phyloP scores from a whole-genome alignment of 1,284 basidiomycete species.

The Leucoagaricus sp. region DNA sequence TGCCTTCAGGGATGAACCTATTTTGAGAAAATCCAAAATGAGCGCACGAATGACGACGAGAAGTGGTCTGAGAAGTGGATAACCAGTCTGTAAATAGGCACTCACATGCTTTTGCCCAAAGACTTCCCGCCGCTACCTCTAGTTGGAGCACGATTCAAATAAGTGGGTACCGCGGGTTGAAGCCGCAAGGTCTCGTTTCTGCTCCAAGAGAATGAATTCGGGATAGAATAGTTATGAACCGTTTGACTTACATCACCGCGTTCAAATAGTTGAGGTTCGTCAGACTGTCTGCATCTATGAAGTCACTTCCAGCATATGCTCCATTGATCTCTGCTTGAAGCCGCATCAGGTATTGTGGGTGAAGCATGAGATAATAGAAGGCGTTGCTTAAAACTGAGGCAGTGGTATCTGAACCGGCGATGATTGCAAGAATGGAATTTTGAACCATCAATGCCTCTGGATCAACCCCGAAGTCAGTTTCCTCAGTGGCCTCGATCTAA shows the following conservation, averaged over 20 bases:
- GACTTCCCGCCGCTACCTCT: slow-evolving; percentile 36
- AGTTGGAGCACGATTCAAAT: slow-evolving; percentile 49
- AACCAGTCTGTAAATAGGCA: too few species aligned
- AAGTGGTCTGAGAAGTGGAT: too few species aligned
- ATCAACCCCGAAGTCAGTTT: slow-evolving; percentile 33
- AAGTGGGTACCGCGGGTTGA: slow-evolving; percentile 51
- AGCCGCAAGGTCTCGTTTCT: slow-evolving; percentile 64
- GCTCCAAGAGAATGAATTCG: slow-evolving; percentile 6
- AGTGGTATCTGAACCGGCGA: slow-evolving; percentile 62
- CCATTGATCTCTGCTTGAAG: slow-evolving; percentile 54
- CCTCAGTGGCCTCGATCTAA: slow-evolving; percentile 47
- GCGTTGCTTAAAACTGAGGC: slow-evolving; percentile 44
- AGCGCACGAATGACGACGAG: slow-evolving; percentile 10
- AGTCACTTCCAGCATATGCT: slow-evolving; percentile 42
- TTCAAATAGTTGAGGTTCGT: slow-evolving; percentile 45
- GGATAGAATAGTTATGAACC: neutral
- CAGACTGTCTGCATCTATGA: slow-evolving; percentile 37
- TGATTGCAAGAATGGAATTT: slow-evolving; percentile 49
- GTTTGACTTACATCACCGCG: slow-evolving; percentile 48
- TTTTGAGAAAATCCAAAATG: slow-evolving; percentile 11
- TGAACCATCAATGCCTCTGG: slow-evolving; percentile 39
- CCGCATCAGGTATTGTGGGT: slow-evolving; percentile 45
- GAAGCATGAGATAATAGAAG: slow-evolving; percentile 46
- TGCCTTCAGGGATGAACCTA: slow-evolving; percentile 53
- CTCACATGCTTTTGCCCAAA: slow-evolving; percentile 22